These are phyloP conservation scores for Candida endomychidarum DNA, from an alignment of 805 yeast species.

Conservation along the genomic window DNA sequence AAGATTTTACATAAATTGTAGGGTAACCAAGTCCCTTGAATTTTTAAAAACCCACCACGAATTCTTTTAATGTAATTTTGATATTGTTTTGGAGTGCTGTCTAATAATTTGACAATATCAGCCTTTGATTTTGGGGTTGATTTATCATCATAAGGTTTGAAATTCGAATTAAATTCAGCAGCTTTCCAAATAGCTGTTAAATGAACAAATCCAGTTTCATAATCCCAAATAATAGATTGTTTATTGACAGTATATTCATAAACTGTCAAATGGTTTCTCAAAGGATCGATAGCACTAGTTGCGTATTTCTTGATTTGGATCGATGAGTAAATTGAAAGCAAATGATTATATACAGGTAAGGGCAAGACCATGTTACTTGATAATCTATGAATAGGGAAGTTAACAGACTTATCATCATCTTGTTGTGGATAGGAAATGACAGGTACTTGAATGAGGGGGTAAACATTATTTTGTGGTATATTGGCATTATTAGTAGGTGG, in stretches of 20 bases:
- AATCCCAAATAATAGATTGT: slow-evolving; percentile 85
- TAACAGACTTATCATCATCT: slow-evolving; percentile 9
- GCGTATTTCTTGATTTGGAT: slow-evolving; percentile 56
- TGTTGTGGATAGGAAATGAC: neutral
- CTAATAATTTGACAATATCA: slow-evolving; percentile 71
- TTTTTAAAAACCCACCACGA: slow-evolving; percentile 86
- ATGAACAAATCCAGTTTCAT: slow-evolving; percentile 80
- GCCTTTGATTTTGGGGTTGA: slow-evolving; percentile 48
- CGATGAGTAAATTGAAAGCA: slow-evolving; percentile 16
- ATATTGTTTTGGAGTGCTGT: slow-evolving; percentile 58
- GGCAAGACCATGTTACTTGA: slow-evolving; percentile 10
- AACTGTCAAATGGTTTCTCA: slow-evolving; percentile 63
- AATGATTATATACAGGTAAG: slow-evolving; percentile 7
- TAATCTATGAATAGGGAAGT: slow-evolving; percentile 14
- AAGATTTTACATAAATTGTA: slow-evolving; percentile 62
- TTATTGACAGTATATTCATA: slow-evolving; percentile 68
- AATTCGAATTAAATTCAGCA: slow-evolving; percentile 22
- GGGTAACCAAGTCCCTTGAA: slow-evolving; percentile 94
- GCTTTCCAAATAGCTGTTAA: slow-evolving; percentile 86
- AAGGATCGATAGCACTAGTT: slow-evolving; percentile 65
- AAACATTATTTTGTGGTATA: neutral
- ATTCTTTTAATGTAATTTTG: slow-evolving; percentile 68
- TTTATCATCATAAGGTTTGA: slow-evolving; percentile 9
- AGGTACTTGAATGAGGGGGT: slow-evolving; percentile 4
- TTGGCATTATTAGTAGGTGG: too few relatives aligned